A percentile compares a stretch with the other conserved stretches of the same genome.
Evolutionary conservation across 2,329 filamentous ascomycete species (phyloP).

Genomic region (Trichoderma afroharzianum): DNA sequence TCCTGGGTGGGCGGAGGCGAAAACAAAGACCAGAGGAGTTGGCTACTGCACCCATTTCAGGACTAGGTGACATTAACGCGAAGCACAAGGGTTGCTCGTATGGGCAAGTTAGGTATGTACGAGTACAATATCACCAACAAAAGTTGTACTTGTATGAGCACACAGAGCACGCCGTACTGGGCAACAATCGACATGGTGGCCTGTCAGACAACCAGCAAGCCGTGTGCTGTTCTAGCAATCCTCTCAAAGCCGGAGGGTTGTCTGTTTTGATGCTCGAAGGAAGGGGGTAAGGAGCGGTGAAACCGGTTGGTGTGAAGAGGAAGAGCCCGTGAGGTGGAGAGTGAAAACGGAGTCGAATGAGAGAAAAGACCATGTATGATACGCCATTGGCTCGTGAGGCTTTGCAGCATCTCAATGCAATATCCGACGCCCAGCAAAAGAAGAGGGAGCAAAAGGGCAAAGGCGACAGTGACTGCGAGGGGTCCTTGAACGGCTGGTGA

Average conservation of each 20-base stretch:
- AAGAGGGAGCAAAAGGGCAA: not conserved
- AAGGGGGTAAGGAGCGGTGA: constrained; percentile 17
- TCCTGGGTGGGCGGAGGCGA: constrained; percentile 1
- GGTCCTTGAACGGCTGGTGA: not conserved
- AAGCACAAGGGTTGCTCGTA: not conserved
- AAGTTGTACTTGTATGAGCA: not conserved
- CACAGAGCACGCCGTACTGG: not conserved
- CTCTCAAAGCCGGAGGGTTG: not conserved
- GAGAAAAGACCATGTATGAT: not conserved
- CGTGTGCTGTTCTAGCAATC: not conserved
- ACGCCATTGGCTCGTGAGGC: constrained; percentile 4
- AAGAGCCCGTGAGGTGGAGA: not conserved
- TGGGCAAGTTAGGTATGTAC: not conserved
- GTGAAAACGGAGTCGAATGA: not conserved
- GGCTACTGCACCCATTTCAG: not conserved
- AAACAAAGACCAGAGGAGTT: not conserved
- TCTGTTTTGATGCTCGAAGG: not conserved
- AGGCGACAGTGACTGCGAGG: not conserved
- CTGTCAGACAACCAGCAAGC: not conserved
- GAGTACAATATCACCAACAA: not conserved
- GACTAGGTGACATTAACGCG: not conserved
- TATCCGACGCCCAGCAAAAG: not conserved
- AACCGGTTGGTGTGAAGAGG: not conserved
- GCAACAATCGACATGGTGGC: constrained; percentile 8
- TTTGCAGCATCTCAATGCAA: not conserved